These are phyloP conservation scores for Globisporangium rhizosaccharum DNA, from an alignment of 352 stramenopile species.

Conservation along the genomic window DNA sequence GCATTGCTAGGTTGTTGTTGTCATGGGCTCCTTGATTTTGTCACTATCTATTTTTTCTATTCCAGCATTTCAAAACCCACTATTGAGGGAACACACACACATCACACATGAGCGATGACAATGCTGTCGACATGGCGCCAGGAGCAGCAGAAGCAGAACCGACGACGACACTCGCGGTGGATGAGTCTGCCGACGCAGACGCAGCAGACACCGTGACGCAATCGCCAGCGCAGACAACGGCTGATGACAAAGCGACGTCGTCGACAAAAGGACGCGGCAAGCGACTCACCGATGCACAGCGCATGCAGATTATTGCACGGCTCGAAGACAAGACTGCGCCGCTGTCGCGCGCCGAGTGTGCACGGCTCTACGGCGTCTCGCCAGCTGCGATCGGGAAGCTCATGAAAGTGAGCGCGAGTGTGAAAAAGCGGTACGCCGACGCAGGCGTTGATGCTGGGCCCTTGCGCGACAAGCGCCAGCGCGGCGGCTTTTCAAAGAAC, in stretches of 20 bases:
- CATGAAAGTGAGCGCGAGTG: conserved; percentile 61
- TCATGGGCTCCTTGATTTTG: too few species aligned
- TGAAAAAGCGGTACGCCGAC: conserved; percentile 67
- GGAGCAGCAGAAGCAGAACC: too few species aligned
- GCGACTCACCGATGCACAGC: conserved; percentile 66
- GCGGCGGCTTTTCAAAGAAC: conserved; percentile 60
- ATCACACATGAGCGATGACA: too few species aligned
- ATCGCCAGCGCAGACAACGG: conserved; percentile 13
- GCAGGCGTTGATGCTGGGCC: conserved; percentile 25
- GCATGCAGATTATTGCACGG: conserved; percentile 67
- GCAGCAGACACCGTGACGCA: too few species aligned
- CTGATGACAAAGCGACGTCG: too few species aligned
- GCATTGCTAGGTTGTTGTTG: too few species aligned
- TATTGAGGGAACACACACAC: too few species aligned
- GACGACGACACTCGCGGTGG: neutral
- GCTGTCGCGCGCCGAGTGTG: conserved; percentile 51
- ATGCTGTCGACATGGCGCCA: too few species aligned
- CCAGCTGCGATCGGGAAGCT: conserved; percentile 75
- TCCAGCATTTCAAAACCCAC: too few species aligned
- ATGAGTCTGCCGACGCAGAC: neutral
- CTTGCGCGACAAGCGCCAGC: conserved; percentile 47
- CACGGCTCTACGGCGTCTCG: conserved; percentile 58
- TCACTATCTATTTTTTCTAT: too few species aligned
- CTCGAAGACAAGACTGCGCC: conserved; percentile 50
- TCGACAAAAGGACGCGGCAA: conserved; percentile 48